phyloP scores from a whole-genome alignment of 1,284 basidiomycete species.

The Ustilago vetiveriae region DNA sequence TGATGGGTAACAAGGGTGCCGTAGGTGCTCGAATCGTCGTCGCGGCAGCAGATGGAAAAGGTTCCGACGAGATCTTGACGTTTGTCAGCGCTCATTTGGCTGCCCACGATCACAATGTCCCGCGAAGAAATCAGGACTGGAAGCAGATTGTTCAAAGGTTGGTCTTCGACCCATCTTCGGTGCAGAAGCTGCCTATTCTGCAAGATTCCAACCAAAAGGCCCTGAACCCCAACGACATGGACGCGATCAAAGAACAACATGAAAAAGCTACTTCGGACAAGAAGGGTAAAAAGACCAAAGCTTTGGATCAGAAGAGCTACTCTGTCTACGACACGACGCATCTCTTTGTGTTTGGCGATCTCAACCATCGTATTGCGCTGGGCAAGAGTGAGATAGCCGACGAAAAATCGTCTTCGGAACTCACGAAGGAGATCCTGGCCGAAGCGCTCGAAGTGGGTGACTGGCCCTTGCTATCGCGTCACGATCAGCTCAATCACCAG shows the following conservation, averaged over 20 bases:
- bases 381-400: constrained; percentile 28
- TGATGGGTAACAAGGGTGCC: constrained; percentile 94
- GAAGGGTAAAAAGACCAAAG: constrained; percentile 73
- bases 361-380: constrained; percentile 66
- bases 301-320: constrained; percentile 56
- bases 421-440: constrained; percentile 38
- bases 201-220: constrained; percentile 24
- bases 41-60: constrained; percentile 49
- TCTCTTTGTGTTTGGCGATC: constrained; percentile 66
- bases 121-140: constrained; percentile 81
- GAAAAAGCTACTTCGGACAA: constrained; percentile 68
- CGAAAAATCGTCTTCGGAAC: constrained; percentile 14
- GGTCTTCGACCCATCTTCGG: constrained; percentile 72
- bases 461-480: constrained; percentile 49
- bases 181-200: constrained; percentile 42
- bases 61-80: constrained; percentile 70
- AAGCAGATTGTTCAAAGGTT: constrained; percentile 80
- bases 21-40: constrained; percentile 87
- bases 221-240: constrained; percentile 29
- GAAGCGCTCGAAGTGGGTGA: constrained; percentile 44
- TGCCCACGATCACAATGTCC: constrained; percentile 80
- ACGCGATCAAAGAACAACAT: constrained; percentile 66
- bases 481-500: constrained; percentile 62
- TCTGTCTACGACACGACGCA: constrained; percentile 66
- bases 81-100: constrained; percentile 92